These are phyloP conservation scores for Basipetospora chlamydospora DNA, from an alignment of 2,329 filamentous ascomycete genomes.

Conservation along the genomic window DNA sequence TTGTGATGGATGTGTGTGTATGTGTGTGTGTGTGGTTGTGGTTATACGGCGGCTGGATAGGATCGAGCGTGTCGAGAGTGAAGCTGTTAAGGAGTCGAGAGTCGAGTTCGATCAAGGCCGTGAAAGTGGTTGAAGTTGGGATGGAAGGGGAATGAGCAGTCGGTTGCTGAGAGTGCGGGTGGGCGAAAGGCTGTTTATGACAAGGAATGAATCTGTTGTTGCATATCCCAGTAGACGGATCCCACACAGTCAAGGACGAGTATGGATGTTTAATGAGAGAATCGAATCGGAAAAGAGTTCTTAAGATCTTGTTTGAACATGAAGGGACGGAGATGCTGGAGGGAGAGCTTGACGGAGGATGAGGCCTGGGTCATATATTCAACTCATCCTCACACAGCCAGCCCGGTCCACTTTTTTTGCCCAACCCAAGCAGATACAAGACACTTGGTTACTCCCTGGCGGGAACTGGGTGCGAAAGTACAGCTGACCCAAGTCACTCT, in stretches of 20 bases:
- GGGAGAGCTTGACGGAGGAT: not conserved
- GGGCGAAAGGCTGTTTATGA: not conserved
- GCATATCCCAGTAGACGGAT: not conserved
- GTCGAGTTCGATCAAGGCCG: not conserved
- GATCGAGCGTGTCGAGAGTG: too few species aligned
- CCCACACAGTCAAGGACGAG: not conserved
- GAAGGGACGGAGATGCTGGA: not conserved
- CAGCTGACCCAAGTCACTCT: not conserved
- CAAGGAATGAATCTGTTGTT: not conserved
- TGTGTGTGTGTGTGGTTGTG: not conserved
- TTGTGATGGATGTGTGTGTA: conserved; percentile 18
- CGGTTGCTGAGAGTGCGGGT: too few species aligned
- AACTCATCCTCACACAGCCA: conserved; percentile 3
- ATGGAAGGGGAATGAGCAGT: not conserved
- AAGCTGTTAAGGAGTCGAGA: not conserved
- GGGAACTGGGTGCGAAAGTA: not conserved
- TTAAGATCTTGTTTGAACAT: not conserved
- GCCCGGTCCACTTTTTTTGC: conserved; percentile 2
- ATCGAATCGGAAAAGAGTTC: not conserved
- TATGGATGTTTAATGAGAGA: not conserved
- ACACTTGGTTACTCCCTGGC: not conserved
- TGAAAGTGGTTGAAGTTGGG: not conserved
- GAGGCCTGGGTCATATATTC: conserved; percentile 5
- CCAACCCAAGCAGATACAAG: conserved; percentile 2
- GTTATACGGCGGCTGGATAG: too few species aligned